A percentile compares a stretch with the other conserved stretches of the same genome.
phyloP scores from a whole-genome alignment of 306 rosid species.

The Pterocarpus macrocarpus region DNA sequence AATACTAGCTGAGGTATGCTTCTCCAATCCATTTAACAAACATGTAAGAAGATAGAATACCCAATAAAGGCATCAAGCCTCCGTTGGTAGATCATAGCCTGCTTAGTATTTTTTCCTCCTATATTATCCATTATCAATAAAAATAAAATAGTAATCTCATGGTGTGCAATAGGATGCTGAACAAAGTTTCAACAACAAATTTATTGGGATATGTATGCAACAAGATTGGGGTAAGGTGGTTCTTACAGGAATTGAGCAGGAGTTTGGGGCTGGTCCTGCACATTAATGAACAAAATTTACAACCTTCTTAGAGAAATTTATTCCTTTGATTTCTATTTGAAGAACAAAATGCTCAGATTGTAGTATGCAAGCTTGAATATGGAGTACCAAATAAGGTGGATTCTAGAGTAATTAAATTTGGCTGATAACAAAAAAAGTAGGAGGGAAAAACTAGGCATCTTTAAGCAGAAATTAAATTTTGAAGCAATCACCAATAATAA shows the following conservation, averaged over 20 bases:
- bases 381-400: not conserved
- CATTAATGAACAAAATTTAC: slow-evolving; percentile 35
- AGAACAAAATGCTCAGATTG: not conserved
- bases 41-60: not conserved
- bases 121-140: not conserved
- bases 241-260: slow-evolving; percentile 87
- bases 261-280: slow-evolving; percentile 96
- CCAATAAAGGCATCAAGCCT: not conserved
- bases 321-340: not conserved
- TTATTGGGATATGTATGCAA: not conserved
- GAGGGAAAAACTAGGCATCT: not conserved
- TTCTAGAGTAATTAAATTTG: not conserved
- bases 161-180: not conserved
- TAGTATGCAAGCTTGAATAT: no score
- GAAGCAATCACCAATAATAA: not conserved
- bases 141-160: no score
- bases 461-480: not conserved
- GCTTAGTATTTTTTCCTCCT: not conserved
- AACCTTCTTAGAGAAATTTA: not conserved
- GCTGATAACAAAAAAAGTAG: no score
- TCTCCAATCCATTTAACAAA: not conserved
- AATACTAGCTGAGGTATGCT: not conserved
- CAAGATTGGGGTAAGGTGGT: slow-evolving; percentile 18
- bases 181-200: not conserved
- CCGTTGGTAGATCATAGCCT: not conserved